Base-by-base conservation (phyloP, 73 alveolate species). In the Paramecium sonneborni region DNA sequence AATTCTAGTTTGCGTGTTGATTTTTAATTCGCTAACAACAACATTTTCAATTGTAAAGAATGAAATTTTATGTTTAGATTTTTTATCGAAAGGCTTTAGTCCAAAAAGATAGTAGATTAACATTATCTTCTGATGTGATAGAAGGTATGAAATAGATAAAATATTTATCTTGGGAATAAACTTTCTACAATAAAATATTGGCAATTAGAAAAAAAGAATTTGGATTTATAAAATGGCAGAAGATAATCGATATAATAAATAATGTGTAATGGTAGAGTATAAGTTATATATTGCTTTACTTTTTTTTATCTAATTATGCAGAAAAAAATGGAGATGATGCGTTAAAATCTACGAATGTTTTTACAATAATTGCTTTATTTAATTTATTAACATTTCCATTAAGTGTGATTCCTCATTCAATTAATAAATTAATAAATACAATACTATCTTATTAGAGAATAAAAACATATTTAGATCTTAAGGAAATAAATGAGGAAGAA, bases 61-160 rank as follows among this genome's bases (percentile, higher is more conserved):
- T 38, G 32, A 28, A 67, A 37, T 3, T 18, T 5, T 20, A 1
- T 52, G 6, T 37, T 26, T 35, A 86, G 93, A 35, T 43, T 11
- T 88, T 68, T 85, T 88, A 88, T 44, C n/a, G 85, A 24, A 67
- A 28, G 46, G 41, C 76, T 21, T 70, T 69, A 15, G 76, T 69
- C 23, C 21, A 69, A n/a, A 88, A 88, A 18, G 94, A 88, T 88
- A 38, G 46, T n/a, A 88, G 94, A 72, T 48, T 88, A 26, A 52
- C 85, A 20, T 69, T 88, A 28, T 56, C 91, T 41, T 56, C 85
- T 18, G 94, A 88, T 88, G 94, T 88, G 10, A 88, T 88, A 5
- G 94, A 88, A 15, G 94, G 94, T 3, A 88, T 88, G 94, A 88
- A 88, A 70, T 34, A 82, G 37, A 88, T 88, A 10, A 88, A 88